Evolutionary conservation across 2,329 filamentous ascomycete species (phyloP).

Genomic region (Exophiala sp.): DNA sequence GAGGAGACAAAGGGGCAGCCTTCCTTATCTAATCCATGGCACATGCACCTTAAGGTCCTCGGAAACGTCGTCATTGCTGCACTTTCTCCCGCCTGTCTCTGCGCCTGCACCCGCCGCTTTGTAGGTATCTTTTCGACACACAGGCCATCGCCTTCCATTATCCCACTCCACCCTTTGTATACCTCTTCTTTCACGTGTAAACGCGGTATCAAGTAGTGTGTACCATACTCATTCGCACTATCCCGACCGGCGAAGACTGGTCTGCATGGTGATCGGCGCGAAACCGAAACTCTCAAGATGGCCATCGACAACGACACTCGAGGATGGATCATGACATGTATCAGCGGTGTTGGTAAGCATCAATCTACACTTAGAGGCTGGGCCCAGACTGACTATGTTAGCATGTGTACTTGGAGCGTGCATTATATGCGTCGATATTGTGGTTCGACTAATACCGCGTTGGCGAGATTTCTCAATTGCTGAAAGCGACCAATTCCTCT

Average conservation of each 20-base stretch:
- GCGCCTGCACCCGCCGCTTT: background rate
- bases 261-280: background rate
- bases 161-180: background rate
- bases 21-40: background rate
- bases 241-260: too few species aligned
- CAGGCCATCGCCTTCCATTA: background rate
- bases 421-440: constrained; percentile 80
- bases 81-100: background rate
- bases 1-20: background rate
- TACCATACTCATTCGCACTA: too few species aligned
- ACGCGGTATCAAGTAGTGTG: too few species aligned
- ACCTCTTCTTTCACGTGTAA: too few species aligned
- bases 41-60: constrained; percentile 13
- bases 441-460: constrained; percentile 69
- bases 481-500: constrained; percentile 83
- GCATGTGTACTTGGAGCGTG: constrained; percentile 67
- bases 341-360: constrained; percentile 69
- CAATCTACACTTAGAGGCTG: background rate
- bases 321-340: constrained; percentile 85
- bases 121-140: background rate
- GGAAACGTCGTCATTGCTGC: background rate
- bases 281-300: constrained; percentile 34
- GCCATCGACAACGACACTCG: constrained; percentile 73
- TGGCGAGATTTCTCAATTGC: constrained; percentile 79
- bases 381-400: constrained; percentile 30